Evolutionary conservation across 768 basidiomycete species (phyloP).

Genomic region (Fomitopsis pulvina): DNA sequence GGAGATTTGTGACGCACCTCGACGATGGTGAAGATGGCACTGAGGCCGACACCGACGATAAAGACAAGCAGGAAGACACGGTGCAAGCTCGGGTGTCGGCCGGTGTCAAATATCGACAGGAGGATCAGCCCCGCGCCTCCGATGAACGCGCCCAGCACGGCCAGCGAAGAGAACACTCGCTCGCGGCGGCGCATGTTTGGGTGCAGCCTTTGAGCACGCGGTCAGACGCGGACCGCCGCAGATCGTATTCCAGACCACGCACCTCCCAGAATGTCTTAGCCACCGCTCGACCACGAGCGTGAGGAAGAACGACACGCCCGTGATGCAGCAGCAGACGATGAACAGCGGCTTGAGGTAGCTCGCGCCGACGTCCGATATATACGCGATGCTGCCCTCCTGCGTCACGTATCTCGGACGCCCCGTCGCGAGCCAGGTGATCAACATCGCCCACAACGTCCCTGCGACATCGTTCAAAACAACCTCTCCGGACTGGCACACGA

Average conservation of each 20-base stretch:
- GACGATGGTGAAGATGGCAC: conserved; percentile 65
- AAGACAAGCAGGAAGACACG: conserved; percentile 63
- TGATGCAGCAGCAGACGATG: conserved; percentile 56
- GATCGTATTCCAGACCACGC: conserved; percentile 9
- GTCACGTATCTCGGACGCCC: conserved; percentile 55
- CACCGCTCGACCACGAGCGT: conserved; percentile 56
- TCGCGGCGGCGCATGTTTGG: conserved; percentile 55
- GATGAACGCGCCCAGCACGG: conserved; percentile 53
- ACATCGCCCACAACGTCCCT: conserved; percentile 61
- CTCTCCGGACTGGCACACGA: not conserved
- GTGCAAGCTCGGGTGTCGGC: conserved; percentile 44
- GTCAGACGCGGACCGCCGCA: not conserved
- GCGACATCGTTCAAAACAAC: not conserved
- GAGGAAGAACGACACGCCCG: conserved; percentile 54
- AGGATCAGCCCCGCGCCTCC: conserved; percentile 62
- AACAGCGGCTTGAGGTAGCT: conserved; percentile 71
- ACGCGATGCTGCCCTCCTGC: conserved; percentile 52
- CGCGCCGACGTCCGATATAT: conserved; percentile 77
- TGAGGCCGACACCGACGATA: conserved; percentile 63
- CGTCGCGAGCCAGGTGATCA: conserved; percentile 65
- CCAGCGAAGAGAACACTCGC: conserved; percentile 44
- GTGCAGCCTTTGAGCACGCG: conserved; percentile 37
- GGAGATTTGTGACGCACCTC: conserved; percentile 52
- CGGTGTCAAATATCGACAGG: conserved; percentile 67
- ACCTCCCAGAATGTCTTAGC: conserved; percentile 60